Conservation (phyloP, 225 moss, liverwort and hornwort genomes). For the Marchantia paleacea region DNA sequence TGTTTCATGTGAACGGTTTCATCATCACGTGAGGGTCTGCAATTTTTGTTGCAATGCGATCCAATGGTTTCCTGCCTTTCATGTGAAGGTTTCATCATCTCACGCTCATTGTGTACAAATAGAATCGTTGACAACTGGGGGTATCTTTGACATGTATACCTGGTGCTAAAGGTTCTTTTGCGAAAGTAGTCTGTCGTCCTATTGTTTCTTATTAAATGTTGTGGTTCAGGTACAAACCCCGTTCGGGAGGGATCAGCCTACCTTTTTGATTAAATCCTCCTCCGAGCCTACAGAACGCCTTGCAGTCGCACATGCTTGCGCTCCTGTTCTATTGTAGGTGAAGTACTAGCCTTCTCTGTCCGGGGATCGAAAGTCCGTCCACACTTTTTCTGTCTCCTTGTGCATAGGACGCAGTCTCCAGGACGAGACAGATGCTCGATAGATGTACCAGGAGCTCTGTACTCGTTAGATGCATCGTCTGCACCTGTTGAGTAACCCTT, state of each 20-base stretch:
- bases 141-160: slow-evolving; percentile 7
- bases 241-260: not conserved
- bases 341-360: not conserved
- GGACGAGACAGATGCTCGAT: not conserved
- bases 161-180: not conserved
- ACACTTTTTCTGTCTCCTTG: not conserved
- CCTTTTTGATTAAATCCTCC: not conserved
- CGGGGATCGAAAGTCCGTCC: slow-evolving; percentile 6
- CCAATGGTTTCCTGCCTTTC: not conserved
- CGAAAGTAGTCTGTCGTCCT: slow-evolving; percentile 1
- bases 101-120: not conserved
- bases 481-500: not conserved
- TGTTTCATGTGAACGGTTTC: slow-evolving; percentile 35
- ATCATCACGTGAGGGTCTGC: slow-evolving; percentile 10
- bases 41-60: not conserved
- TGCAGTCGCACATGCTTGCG: slow-evolving; percentile 9
- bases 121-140: slow-evolving; percentile 7
- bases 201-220: slow-evolving; percentile 1
- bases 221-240: not conserved
- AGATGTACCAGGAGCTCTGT: not conserved
- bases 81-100: slow-evolving; percentile 9
- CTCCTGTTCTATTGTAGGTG: not conserved
- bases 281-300: not conserved
- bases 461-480: not conserved
- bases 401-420: not conserved